Percentiles rank a stretch among this genome's conserved stretches.
These are phyloP conservation scores for Pichia cephalocereana DNA, from an alignment of 805 yeast genomes.

Conservation along the genomic window DNA sequence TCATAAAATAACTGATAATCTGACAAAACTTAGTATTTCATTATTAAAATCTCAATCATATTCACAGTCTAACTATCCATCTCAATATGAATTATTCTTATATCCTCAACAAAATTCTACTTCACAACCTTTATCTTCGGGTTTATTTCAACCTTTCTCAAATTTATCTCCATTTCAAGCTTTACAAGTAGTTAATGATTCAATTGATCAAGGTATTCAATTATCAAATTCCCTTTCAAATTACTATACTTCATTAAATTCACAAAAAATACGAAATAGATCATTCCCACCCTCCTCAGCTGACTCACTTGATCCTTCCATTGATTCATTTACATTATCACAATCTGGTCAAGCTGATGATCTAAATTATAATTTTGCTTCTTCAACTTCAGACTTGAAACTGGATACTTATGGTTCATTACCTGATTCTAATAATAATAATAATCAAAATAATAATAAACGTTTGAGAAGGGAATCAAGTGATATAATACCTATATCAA, in stretches of 20 bases:
- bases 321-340: background rate
- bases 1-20: slow-evolving; percentile 13
- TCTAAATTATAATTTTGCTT: background rate
- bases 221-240: background rate
- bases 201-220: slow-evolving; percentile 14
- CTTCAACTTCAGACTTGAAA: background rate
- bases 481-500: background rate
- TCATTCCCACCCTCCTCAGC: background rate
- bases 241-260: background rate
- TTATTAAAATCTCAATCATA: background rate
- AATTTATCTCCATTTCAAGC: slow-evolving; percentile 11
- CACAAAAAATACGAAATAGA: background rate
- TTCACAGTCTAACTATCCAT: background rate
- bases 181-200: slow-evolving; percentile 15
- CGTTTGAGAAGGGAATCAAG: slow-evolving; percentile 14
- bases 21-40: slow-evolving; percentile 7
- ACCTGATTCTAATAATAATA: background rate
- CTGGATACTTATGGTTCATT: background rate
- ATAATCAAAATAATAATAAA: slow-evolving; percentile 10
- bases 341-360: slow-evolving; percentile 23
- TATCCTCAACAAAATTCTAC: slow-evolving; percentile 15
- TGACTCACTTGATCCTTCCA: background rate
- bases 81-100: background rate
- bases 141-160: slow-evolving; percentile 15
- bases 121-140: slow-evolving; percentile 10